These are phyloP conservation scores for Paxillus ammoniavirescens DNA, from an alignment of 768 basidiomycete genomes.

Conservation along the genomic window DNA sequence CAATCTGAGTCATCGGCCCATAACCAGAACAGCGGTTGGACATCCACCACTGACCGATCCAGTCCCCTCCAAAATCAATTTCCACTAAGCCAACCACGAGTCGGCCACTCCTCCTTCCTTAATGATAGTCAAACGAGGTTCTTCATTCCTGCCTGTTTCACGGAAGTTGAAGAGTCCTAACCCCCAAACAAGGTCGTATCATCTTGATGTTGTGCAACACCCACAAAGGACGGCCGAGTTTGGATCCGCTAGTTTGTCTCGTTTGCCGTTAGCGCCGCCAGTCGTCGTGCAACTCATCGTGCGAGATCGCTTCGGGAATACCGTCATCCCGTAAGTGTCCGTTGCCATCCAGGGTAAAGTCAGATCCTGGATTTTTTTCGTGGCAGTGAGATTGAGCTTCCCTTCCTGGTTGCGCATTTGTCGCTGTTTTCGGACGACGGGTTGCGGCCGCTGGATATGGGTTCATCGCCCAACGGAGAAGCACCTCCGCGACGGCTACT, in stretches of 20 bases:
- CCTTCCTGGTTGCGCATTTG: constrained; percentile 84
- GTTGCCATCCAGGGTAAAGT: constrained; percentile 16
- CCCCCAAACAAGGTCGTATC: constrained; percentile 54
- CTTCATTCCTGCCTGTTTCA: constrained; percentile 13
- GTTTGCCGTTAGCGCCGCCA: constrained; percentile 82
- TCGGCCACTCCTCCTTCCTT: constrained; percentile 59
- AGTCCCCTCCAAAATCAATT: constrained; percentile 36
- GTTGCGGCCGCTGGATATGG: constrained; percentile 57
- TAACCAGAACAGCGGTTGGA: constrained; percentile 26
- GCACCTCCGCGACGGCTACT: constrained; percentile 57
- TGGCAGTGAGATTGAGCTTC: constrained; percentile 78
- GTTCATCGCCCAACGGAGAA: constrained; percentile 46
- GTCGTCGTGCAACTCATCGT: constrained; percentile 78
- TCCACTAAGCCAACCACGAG: constrained; percentile 45
- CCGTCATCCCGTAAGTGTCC: constrained; percentile 71
- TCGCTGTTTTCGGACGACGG: constrained; percentile 76
- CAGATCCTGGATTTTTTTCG: constrained; percentile 21
- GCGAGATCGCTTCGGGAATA: constrained; percentile 67
- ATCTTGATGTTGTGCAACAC: constrained; percentile 84
- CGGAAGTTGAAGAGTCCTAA: constrained; percentile 16
- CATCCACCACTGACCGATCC: constrained; percentile 27
- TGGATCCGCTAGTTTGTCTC: constrained; percentile 68
- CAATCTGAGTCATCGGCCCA: constrained; percentile 32
- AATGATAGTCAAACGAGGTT: constrained; percentile 55
- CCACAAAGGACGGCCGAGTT: constrained; percentile 83